phyloP scores from a whole-genome alignment of 1,139 yeast species.

The Suhomyces bolitotheri region DNA sequence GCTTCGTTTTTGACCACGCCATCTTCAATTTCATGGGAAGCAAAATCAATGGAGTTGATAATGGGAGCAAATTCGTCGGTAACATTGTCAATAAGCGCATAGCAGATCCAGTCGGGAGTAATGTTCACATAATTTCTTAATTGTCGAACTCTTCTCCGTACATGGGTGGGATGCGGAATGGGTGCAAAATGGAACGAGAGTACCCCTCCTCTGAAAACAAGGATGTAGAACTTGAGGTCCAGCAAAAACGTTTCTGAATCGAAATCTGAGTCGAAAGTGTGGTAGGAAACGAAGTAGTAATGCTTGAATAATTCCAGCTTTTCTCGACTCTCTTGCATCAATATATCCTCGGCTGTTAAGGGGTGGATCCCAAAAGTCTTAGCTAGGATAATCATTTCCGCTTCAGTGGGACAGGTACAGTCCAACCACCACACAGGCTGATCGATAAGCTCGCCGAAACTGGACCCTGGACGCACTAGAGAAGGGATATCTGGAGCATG shows the following conservation, averaged over 20 bases:
- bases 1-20: slow-evolving; percentile 53
- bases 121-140: slow-evolving; percentile 84
- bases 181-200: slow-evolving; percentile 86
- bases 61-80: slow-evolving; percentile 94
- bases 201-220: slow-evolving; percentile 83
- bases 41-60: slow-evolving; percentile 81
- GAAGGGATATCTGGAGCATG: slow-evolving; percentile 88
- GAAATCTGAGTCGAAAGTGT: slow-evolving; percentile 73
- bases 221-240: slow-evolving; percentile 84
- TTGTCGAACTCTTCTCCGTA: slow-evolving; percentile 88
- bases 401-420: slow-evolving; percentile 67
- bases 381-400: slow-evolving; percentile 63
- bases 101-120: slow-evolving; percentile 90
- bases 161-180: slow-evolving; percentile 78
- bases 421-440: slow-evolving; percentile 79
- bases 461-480: slow-evolving; percentile 61
- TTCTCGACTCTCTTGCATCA: slow-evolving; percentile 85
- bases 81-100: slow-evolving; percentile 89
- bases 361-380: slow-evolving; percentile 84
- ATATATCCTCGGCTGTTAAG: slow-evolving; percentile 79
- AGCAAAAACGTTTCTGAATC: slow-evolving; percentile 82
- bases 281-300: slow-evolving; percentile 81
- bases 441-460: slow-evolving; percentile 64
- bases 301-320: slow-evolving; percentile 75
- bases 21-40: slow-evolving; percentile 91